These are phyloP conservation scores for Termitomyces sp. DNA, from an alignment of 768 basidiomycete species.

Conservation along the genomic window DNA sequence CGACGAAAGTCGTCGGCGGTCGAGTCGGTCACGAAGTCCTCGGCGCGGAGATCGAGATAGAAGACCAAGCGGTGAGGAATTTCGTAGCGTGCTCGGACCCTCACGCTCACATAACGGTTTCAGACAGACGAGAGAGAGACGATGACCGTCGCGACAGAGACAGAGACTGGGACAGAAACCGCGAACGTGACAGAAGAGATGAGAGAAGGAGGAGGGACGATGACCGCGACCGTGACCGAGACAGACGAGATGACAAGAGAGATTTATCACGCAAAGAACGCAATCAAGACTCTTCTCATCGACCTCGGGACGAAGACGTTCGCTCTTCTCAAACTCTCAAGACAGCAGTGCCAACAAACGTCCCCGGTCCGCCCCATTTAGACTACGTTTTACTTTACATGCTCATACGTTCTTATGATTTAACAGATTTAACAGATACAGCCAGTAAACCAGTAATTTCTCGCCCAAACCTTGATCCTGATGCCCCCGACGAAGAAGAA, in stretches of 20 bases:
- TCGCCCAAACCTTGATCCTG: slow-evolving; percentile 35
- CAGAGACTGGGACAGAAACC: slow-evolving; percentile 16
- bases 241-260: slow-evolving; percentile 17
- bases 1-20: slow-evolving; percentile 39
- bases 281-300: slow-evolving; percentile 3
- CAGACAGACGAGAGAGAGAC: slow-evolving; percentile 37
- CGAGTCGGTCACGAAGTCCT: slow-evolving; percentile 48
- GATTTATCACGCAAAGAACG: slow-evolving; percentile 17
- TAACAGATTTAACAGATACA: not conserved
- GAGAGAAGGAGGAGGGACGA: slow-evolving; percentile 21
- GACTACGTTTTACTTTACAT: not conserved
- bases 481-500: slow-evolving; percentile 38
- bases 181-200: slow-evolving; percentile 28
- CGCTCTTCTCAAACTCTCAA: slow-evolving; percentile 12
- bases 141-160: slow-evolving; percentile 34
- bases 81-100: not conserved
- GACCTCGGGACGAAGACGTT: not conserved
- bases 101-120: not conserved
- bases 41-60: slow-evolving; percentile 35
- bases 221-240: slow-evolving; percentile 18
- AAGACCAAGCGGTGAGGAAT: slow-evolving; percentile 20
- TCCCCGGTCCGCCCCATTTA: slow-evolving; percentile 4
- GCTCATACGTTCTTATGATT: not conserved
- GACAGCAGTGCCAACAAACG: slow-evolving; percentile 7
- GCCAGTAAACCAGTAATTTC: slow-evolving; percentile 7